Evolutionary conservation across 495 filamentous ascomycete genomes (phyloP).

Genomic region (Neurospora sp.): DNA sequence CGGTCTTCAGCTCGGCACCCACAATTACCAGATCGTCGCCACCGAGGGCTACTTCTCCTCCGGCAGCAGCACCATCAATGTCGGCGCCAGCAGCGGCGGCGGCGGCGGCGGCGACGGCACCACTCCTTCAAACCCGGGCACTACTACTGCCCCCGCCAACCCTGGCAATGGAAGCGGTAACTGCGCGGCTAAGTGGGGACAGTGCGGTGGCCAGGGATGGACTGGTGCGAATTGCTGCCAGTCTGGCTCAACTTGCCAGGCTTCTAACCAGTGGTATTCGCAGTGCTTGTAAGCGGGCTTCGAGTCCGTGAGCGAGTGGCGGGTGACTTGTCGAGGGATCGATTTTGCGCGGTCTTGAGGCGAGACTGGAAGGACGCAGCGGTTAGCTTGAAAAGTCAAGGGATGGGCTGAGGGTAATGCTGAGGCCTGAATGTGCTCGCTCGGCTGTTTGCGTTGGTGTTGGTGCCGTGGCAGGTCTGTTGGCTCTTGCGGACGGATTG

Average conservation of each 20-base stretch:
- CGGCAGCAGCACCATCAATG: slow-evolving; percentile 41
- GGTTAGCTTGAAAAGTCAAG: neutral
- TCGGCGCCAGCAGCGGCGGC: slow-evolving; percentile 12
- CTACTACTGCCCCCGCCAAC: neutral
- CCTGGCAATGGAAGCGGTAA: slow-evolving; percentile 2
- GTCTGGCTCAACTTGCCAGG: slow-evolving; percentile 32
- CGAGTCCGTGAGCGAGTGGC: neutral
- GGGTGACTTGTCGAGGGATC: neutral
- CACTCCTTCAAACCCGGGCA: slow-evolving; percentile 1
- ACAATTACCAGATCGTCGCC: slow-evolving; percentile 49
- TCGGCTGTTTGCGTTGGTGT: neutral
- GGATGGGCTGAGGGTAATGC: neutral
- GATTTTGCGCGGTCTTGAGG: neutral
- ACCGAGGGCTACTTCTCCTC: slow-evolving; percentile 48
- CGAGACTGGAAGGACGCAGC: neutral
- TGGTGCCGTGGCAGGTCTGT: neutral
- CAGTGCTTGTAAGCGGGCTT: slow-evolving; percentile 28
- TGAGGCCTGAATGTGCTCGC: neutral
- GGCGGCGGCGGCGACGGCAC: slow-evolving; percentile 1
- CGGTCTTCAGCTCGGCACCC: slow-evolving; percentile 42
- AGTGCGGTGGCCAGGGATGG: slow-evolving; percentile 43
- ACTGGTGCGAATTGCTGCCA: slow-evolving; percentile 36
- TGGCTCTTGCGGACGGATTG: neutral
- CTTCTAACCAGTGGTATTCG: slow-evolving; percentile 38
- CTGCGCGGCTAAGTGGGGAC: slow-evolving; percentile 28